Evolutionary conservation across 2,329 filamentous ascomycete genomes (phyloP), one percentile per base, ranked within the genome.

Genomic region (Aspergillus brunneoviolaceus): DNA sequence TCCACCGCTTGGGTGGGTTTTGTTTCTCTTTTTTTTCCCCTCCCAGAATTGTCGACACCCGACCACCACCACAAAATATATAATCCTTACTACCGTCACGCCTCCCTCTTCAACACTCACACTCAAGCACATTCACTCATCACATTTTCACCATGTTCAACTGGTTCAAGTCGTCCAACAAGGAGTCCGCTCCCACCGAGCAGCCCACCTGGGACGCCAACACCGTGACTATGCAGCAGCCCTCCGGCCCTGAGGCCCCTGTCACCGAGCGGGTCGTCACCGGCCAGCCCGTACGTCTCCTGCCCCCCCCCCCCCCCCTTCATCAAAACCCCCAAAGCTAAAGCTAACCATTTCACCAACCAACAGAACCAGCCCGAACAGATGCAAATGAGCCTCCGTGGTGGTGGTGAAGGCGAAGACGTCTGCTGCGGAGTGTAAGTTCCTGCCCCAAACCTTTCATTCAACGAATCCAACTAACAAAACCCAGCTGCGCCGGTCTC

Each of bases 391-490:
- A 57, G 60, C 27, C 59, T 69, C 27, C 67, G 67, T 52, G 67
- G 67, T 62, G 67, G 66, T 58, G 63, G 62, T 35, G 60, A 54
- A 47, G 65, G 67, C 14, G 53, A 55, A 21, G 65, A 68, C 21
- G 49, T 68, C 11, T 69, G 67, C 65, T 69, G 67, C 55, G 67
- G 67, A 64, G 64, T 67, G 67, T 69, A 63, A 50, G 64, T 60
- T 9, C 33, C 42, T 12, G 35, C 23, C 35, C 9, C 12, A 39
- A n/a, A 14, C 42, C 2, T 16, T 4, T 14, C 16, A n/a, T 23
- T 10, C 47, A 31, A 14, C 25, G 52, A 23, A 12, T 12, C 35
- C n/a, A 33, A 49, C 23, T 31, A 27, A 48, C 14, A 9, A 29
- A 33, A 11, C 29, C 16, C 11, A 68, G 66, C 47, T 67, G 65